Evolutionary conservation across 208 protist species (phyloP).

Genomic region (Trypanosoma melophagium): DNA sequence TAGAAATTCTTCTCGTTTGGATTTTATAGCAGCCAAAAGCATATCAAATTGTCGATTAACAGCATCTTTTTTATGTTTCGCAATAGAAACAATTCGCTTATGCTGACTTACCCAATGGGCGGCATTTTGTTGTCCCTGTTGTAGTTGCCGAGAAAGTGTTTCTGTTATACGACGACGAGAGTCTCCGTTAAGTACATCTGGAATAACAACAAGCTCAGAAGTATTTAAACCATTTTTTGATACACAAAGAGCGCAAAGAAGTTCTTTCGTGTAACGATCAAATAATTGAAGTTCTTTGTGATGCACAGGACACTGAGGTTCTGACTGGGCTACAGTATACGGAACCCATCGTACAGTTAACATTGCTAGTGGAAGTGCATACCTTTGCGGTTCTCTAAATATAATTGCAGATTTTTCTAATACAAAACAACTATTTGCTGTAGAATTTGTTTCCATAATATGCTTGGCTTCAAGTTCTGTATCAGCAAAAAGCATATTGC

Average conservation of each 20-base stretch:
- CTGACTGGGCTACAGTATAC: constrained; percentile 53
- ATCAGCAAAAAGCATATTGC: constrained; percentile 85
- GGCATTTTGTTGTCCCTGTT: constrained; percentile 50
- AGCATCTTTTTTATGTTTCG: constrained; percentile 60
- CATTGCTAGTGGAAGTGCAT: constrained; percentile 68
- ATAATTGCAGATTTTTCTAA: constrained; percentile 66
- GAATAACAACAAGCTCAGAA: constrained; percentile 60
- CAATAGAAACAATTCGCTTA: constrained; percentile 64
- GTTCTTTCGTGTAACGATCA: constrained; percentile 71
- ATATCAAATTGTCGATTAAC: constrained; percentile 81
- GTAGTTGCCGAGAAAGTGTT: constrained; percentile 53
- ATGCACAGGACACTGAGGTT: constrained; percentile 80
- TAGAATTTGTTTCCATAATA: constrained; percentile 42
- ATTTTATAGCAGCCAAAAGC: constrained; percentile 62
- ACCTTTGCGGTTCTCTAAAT: constrained; percentile 61
- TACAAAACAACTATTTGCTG: constrained; percentile 76
- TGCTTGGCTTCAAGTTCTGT: constrained; percentile 65
- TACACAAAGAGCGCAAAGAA: constrained; percentile 78
- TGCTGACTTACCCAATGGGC: constrained; percentile 74
- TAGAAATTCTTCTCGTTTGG: constrained; percentile 69
- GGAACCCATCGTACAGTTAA: constrained; percentile 77
- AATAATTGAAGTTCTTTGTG: constrained; percentile 79
- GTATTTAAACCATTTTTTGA: constrained; percentile 35
- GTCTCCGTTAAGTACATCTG: constrained; percentile 72
- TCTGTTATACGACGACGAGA: constrained; percentile 64